Base-by-base conservation (phyloP, 2,329 filamentous ascomycete genomes). In the Monilinia fructicola region DNA sequence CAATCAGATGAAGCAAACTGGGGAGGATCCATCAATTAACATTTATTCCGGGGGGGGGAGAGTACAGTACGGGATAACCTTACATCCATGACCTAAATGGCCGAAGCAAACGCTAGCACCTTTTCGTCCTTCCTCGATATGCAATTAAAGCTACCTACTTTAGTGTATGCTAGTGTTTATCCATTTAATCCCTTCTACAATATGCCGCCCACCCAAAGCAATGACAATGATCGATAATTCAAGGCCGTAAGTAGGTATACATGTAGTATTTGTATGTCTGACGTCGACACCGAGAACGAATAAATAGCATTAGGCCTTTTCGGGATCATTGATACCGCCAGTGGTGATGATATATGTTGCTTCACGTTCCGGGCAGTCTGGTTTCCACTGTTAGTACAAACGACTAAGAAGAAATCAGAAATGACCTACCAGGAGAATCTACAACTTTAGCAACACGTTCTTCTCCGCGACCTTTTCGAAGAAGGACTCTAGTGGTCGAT, bases 301-400 rank as follows among this genome's bases (percentile, higher is more conserved):
- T n/a, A 10, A 11, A 42, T 16, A 21, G 28, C 35, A 60, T 76
- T 71, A 88, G 44, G 81, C 79, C 76, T 88, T 88, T 71, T 89
- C 87, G 1, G 87, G 84, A 74, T 90, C 87, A 67, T 84, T 87
- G 77, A 90, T 89, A 44, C 87, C 87, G 42, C 87, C 88, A 69
- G 84, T 87, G 38, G 87, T 90, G 71, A 90, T 90, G 70, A 90
- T 82, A 76, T 90, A 90, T 2, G 85, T 90, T 35, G 88, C 87
- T 76, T 90, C 87, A 59, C 82, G 82, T 75, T 90, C 87, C 6
- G 88, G 87, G 73, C 87, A 89, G 72, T 90, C 87, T 86, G 69
- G 68, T 31, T 21, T 40, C 40, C 10, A 55, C 31, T 38, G 55
- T 38, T 67, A 67, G 65, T n/a, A 48, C 56, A 48, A 38, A 18